A percentile compares a stretch with the other conserved stretches of the same genome.
Conservation (phyloP, 1,284 basidiomycete species). For the Rhodotorula mucilaginosa region DNA sequence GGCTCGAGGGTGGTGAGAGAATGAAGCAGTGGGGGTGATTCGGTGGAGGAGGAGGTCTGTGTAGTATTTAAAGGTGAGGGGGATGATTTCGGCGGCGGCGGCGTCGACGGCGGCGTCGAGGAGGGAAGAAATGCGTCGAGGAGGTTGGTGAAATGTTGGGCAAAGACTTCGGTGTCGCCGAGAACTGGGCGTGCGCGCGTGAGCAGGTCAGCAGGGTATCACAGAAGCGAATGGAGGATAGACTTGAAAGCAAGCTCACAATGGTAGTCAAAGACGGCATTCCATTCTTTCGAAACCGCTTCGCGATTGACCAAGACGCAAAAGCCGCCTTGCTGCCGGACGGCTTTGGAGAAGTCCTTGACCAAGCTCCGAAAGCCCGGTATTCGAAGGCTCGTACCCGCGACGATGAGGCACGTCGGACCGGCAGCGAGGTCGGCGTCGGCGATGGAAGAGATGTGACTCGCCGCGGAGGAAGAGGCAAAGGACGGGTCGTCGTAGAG, state of each 20-base stretch:
- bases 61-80: no score
- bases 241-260: conserved; percentile 8
- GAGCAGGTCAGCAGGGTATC: no score
- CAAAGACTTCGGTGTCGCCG: conserved; percentile 7
- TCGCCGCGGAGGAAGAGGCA: conserved; percentile 60
- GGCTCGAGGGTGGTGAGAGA: not conserved
- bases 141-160: not conserved
- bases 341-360: conserved; percentile 81
- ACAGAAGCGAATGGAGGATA: no score
- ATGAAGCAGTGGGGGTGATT: not conserved
- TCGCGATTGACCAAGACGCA: conserved; percentile 87
- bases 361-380: conserved; percentile 89
- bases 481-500: conserved; percentile 79
- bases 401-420: conserved; percentile 88
- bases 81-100: not conserved
- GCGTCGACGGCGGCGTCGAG: not conserved
- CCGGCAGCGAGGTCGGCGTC: conserved; percentile 59
- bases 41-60: no score
- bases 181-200: not conserved
- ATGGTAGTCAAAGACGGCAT: conserved; percentile 80
- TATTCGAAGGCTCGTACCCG: conserved; percentile 93
- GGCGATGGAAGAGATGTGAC: conserved; percentile 69
- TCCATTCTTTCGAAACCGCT: conserved; percentile 72
- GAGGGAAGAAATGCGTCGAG: not conserved
- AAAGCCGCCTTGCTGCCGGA: conserved; percentile 61